Percentiles rank a stretch among this genome's conserved stretches.
Evolutionary conservation across 345 rosid genomes (phyloP).

Genomic region (Aquilaria yunnanensis): DNA sequence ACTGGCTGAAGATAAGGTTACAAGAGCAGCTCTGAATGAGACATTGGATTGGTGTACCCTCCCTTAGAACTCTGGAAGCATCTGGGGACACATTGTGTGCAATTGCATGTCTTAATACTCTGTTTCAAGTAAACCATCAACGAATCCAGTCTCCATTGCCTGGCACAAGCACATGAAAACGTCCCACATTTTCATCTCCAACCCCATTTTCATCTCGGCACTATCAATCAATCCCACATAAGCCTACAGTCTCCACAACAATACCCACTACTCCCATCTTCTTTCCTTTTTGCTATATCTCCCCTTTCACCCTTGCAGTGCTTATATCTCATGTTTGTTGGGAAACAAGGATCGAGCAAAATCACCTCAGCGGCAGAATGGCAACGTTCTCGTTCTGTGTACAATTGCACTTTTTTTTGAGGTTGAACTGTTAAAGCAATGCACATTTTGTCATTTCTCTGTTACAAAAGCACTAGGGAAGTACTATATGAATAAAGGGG

Average conservation of each 20-base stretch:
- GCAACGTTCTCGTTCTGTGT: slow-evolving; percentile 85
- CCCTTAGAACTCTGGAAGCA: not conserved
- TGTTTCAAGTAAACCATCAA: slow-evolving; percentile 80
- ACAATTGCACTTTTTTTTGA: slow-evolving; percentile 72
- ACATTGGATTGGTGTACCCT: not conserved
- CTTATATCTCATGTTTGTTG: not conserved
- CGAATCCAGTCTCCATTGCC: slow-evolving; percentile 87
- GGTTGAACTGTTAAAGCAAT: slow-evolving; percentile 85
- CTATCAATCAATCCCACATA: no score
- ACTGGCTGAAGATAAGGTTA: not conserved
- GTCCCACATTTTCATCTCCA: not conserved
- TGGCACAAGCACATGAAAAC: slow-evolving; percentile 18
- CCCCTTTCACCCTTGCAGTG: not conserved
- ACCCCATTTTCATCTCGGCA: no score
- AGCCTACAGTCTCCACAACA: no score
- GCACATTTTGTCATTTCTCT: slow-evolving; percentile 91
- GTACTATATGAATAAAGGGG: not conserved
- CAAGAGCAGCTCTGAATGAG: slow-evolving; percentile 3
- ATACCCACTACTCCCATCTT: no score
- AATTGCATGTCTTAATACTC: slow-evolving; percentile 33
- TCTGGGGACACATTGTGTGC: not conserved
- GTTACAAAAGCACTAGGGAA: slow-evolving; percentile 17
- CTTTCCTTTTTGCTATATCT: not conserved
- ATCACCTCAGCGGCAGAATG: slow-evolving; percentile 78
- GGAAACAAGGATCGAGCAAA: slow-evolving; percentile 1